Percentiles rank a stretch among this genome's conserved stretches.
These are phyloP conservation scores for Glarea lozoyensis DNA, from an alignment of 495 filamentous ascomycete genomes.

Conservation along the genomic window DNA sequence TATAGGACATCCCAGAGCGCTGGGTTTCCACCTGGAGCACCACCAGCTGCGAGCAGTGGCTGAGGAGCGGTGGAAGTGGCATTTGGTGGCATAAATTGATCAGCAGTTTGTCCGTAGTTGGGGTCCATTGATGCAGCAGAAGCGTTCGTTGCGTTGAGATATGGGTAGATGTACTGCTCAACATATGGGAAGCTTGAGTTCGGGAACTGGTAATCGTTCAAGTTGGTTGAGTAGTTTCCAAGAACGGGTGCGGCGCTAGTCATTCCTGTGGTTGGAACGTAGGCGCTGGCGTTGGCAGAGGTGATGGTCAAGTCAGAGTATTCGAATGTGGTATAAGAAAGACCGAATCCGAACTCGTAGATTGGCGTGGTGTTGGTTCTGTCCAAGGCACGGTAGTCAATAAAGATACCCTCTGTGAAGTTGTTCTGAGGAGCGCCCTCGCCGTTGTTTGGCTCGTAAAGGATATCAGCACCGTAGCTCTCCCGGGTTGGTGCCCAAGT, in stretches of 20 bases:
- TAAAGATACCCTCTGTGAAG: slow-evolving; percentile 81
- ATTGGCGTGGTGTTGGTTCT: slow-evolving; percentile 63
- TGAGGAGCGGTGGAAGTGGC: slow-evolving; percentile 61
- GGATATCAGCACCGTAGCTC: slow-evolving; percentile 66
- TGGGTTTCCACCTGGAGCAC: slow-evolving; percentile 72
- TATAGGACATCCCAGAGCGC: slow-evolving; percentile 75
- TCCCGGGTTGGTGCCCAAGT: slow-evolving; percentile 68
- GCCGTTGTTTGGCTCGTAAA: slow-evolving; percentile 75
- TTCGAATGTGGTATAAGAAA: slow-evolving; percentile 82
- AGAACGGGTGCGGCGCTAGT: slow-evolving; percentile 60
- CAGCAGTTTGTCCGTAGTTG: slow-evolving; percentile 53
- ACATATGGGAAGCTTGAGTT: slow-evolving; percentile 38
- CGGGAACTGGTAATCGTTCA: slow-evolving; percentile 70
- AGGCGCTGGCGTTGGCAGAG: slow-evolving; percentile 35
- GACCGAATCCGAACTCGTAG: slow-evolving; percentile 86
- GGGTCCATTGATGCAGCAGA: slow-evolving; percentile 53
- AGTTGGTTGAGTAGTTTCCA: slow-evolving; percentile 53
- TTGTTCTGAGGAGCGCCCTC: slow-evolving; percentile 63
- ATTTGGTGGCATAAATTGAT: slow-evolving; percentile 57
- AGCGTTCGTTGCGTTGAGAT: slow-evolving; percentile 68
- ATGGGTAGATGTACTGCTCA: slow-evolving; percentile 76
- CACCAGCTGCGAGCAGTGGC: slow-evolving; percentile 52
- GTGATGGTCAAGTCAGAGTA: slow-evolving; percentile 67
- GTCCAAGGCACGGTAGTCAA: slow-evolving; percentile 91
- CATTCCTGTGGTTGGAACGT: slow-evolving; percentile 58